These are phyloP conservation scores for Fomitopsis pulvina DNA, from an alignment of 768 basidiomycete genomes.

Conservation along the genomic window DNA sequence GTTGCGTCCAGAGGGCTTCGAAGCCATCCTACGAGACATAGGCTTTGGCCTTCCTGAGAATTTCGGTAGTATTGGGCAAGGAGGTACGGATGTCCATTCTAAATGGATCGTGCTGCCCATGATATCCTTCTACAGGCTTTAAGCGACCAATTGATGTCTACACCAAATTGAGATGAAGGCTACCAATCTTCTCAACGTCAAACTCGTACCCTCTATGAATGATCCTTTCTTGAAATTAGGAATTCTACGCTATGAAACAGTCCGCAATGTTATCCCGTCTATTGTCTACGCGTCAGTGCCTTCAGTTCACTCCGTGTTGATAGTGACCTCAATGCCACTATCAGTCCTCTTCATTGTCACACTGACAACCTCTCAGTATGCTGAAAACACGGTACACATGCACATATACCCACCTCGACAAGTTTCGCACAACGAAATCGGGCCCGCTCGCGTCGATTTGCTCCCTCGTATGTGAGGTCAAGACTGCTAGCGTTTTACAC, in stretches of 20 bases:
- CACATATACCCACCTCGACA: slow-evolving; percentile 49
- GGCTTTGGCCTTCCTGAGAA: slow-evolving; percentile 52
- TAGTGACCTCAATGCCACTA: slow-evolving; percentile 39
- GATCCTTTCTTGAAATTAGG: too few relatives aligned
- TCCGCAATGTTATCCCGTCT: background rate
- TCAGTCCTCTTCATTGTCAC: slow-evolving; percentile 25
- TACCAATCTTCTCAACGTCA: background rate
- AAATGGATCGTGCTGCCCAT: background rate
- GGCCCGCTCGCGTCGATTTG: slow-evolving; percentile 59
- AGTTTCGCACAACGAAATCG: slow-evolving; percentile 64
- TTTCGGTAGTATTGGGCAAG: slow-evolving; percentile 54
- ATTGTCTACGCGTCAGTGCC: background rate
- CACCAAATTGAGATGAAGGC: slow-evolving; percentile 26
- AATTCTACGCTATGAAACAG: background rate
- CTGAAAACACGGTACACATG: background rate
- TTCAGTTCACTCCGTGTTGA: slow-evolving; percentile 25
- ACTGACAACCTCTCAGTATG: slow-evolving; percentile 8
- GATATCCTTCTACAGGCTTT: slow-evolving; percentile 39
- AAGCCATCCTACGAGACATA: slow-evolving; percentile 41
- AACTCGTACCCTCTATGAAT: background rate
- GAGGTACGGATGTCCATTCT: slow-evolving; percentile 37
- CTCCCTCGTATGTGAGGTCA: slow-evolving; percentile 72
- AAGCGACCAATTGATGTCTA: slow-evolving; percentile 60
- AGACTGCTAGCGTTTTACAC: slow-evolving; percentile 74
- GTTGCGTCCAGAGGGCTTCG: slow-evolving; percentile 62